Base-by-base conservation (phyloP, 1,139 yeast genomes). In the Meyerozyma smithsonii region DNA sequence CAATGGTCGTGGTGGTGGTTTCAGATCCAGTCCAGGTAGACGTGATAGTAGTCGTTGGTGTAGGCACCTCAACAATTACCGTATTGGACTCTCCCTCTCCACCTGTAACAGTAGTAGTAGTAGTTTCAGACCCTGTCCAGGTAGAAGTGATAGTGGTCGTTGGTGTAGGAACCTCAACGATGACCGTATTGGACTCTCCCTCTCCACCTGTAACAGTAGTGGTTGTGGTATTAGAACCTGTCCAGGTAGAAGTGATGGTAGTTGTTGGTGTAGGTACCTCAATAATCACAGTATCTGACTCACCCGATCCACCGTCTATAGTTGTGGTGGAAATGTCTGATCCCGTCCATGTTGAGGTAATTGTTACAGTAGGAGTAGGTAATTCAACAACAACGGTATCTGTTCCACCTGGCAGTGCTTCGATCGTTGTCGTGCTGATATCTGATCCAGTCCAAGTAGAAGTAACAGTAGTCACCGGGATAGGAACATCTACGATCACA, bases 371-470 rank as follows among this genome's bases (percentile, higher is more conserved):
- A 14, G 43, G 45, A 14, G 42, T 37, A 4, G 52, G 36, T 24
- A 28, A 4, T 24, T 21, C 12, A 38, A 37, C 47, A 1, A 49
- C 35, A 6, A 26, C 25, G 10, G 44, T 36, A 19, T 36, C 43
- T 33, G 17, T 41, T 37, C n/a, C 28, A 12, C 38, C 43, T 2
- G 46, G 36, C 15, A 25, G 26, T 39, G 36, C 43, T 8, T 51
- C 50, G 12, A 16, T 16, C 11, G 40, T 42, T 4, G 39, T 12
- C 11, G 47, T 43, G 19, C 38, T 23, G 3, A 64, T 58, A 3
- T 48, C 46, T 4, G 52, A 19, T 1, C 58, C 62, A 8, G 58
- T 49, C 48, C 54, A 56, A 18, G 67, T 61, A 4, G 32, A 32
- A 0, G 68, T 62, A 12, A 36, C 10, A 3, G 37, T 38, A 10